A percentile compares a stretch with the other conserved stretches of the same genome.
phyloP scores from a whole-genome alignment of 106 monocot species.

The Agapanthus africanus region DNA sequence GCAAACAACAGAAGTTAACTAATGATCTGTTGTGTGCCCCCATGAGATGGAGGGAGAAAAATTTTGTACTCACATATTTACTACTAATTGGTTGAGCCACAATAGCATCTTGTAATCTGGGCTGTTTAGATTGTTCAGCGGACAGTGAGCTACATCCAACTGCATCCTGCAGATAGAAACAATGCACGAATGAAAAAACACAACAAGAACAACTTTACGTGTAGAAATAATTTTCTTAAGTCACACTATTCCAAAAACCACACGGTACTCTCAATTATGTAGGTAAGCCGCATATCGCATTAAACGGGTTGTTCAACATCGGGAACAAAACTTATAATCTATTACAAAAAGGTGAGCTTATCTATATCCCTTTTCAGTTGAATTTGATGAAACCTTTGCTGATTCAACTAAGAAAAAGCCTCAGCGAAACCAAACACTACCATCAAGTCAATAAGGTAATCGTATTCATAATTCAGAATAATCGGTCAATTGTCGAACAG shows the following conservation, averaged over 20 bases:
- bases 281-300: background rate
- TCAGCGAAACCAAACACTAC: background rate
- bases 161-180: background rate
- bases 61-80: conserved; percentile 3
- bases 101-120: conserved; percentile 7
- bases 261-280: conserved; percentile 3
- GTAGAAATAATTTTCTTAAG: conserved; percentile 5
- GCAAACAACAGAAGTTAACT: too few species aligned
- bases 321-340: background rate
- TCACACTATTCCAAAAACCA: background rate
- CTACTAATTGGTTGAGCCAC: conserved; percentile 3
- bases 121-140: conserved; percentile 1
- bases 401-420: background rate
- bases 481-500: background rate
- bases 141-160: background rate
- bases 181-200: background rate
- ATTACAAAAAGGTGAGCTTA: background rate
- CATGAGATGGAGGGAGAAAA: background rate
- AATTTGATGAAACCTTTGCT: background rate
- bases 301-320: background rate
- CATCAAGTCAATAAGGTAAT: background rate
- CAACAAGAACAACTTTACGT: background rate
- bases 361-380: background rate
- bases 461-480: background rate
- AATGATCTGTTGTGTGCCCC: too few species aligned